Base-by-base conservation (phyloP, 2,329 filamentous ascomycete species). In the Elsinoe perseae region DNA sequence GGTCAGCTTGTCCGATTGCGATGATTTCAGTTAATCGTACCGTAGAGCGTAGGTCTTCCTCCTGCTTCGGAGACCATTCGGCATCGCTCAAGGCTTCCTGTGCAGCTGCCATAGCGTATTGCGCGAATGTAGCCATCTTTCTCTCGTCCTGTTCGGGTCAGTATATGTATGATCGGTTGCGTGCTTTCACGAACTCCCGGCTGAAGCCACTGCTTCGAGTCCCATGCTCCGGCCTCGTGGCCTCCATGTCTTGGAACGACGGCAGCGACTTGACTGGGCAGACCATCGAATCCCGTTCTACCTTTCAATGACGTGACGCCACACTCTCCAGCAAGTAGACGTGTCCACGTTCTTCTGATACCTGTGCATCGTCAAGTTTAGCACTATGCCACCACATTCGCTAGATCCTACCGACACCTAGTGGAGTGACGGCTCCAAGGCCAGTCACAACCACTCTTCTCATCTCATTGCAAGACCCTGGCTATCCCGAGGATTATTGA, bases 51-150 rank as follows among this genome's bases (percentile, higher is more conserved):
- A 80, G 78, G 57, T 91, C 81, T 21, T 83, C 78, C 16, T 77
- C 75, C 3, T 67, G 71, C 4, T 73, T 74, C 0, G 85, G 83
- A 50, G 79, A 76, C 89, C 91, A 96, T 1, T 79, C 82, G 0
- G 92, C 86, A 75, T 97, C 89, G 25, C 81, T 72, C 53, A 98
- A 75, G 0, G 93, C 93, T 79, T 97, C 93, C 52, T 89, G 81
- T 0, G 89, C 80, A 2, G 91, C 89, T 10, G 87, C 89, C 66
- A 95, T 79, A 12, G 91, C 92, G 73, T 95, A 97, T 70, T 97
- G 91, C 3, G 90, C 82, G 68, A 97, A 97, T 21, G 76, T 79
- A n/a, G 93, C 90, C 84, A 95, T 95, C 66, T 89, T 86, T 3
- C 90, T 82, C 64, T 80, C 75, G 60, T 85, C 81, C 80, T 82